phyloP scores from a whole-genome alignment of 257 asterid genomes.

The Leptodermis oblonga region DNA sequence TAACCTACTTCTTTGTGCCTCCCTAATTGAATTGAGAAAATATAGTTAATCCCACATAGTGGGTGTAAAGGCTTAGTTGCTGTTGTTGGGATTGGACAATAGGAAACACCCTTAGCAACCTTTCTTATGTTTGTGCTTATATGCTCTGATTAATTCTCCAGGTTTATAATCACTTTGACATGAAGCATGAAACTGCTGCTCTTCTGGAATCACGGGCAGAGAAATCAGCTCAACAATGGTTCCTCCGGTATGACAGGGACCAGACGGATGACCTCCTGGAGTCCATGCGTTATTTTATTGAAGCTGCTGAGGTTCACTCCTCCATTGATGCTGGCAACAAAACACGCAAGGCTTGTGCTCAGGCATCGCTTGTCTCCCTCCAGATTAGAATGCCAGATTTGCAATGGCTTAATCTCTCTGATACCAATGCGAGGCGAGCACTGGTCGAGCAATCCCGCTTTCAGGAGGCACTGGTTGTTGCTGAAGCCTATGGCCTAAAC shows the following conservation, averaged over 20 bases:
- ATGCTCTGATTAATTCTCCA: slow-evolving; percentile 26
- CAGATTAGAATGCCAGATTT: slow-evolving; percentile 98
- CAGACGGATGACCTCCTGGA: slow-evolving; percentile 85
- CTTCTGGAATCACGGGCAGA: slow-evolving; percentile 79
- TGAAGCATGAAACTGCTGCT: slow-evolving; percentile 91
- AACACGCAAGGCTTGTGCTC: slow-evolving; percentile 80
- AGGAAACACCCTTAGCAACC: not conserved
- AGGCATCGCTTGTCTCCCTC: slow-evolving; percentile 90
- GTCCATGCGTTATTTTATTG: slow-evolving; percentile 79
- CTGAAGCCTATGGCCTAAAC: slow-evolving; percentile 95
- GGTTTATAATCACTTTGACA: slow-evolving; percentile 94
- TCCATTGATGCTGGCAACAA: slow-evolving; percentile 93
- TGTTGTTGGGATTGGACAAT: not conserved
- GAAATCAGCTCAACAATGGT: slow-evolving; percentile 68
- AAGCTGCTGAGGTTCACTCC: slow-evolving; percentile 94
- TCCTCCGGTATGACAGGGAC: slow-evolving; percentile 65
- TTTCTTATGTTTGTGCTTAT: slow-evolving; percentile 1
- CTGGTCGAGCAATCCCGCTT: slow-evolving; percentile 87
- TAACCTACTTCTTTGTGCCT: not conserved
- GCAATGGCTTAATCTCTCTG: slow-evolving; percentile 78
- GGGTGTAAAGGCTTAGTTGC: too few species aligned
- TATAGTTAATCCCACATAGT: too few species aligned
- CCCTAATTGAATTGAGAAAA: not conserved
- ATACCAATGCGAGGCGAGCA: slow-evolving; percentile 81
- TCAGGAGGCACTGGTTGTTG: slow-evolving; percentile 92